Conservation (phyloP, 177 flowering plant genomes). For the Vitis hybrid region DNA sequence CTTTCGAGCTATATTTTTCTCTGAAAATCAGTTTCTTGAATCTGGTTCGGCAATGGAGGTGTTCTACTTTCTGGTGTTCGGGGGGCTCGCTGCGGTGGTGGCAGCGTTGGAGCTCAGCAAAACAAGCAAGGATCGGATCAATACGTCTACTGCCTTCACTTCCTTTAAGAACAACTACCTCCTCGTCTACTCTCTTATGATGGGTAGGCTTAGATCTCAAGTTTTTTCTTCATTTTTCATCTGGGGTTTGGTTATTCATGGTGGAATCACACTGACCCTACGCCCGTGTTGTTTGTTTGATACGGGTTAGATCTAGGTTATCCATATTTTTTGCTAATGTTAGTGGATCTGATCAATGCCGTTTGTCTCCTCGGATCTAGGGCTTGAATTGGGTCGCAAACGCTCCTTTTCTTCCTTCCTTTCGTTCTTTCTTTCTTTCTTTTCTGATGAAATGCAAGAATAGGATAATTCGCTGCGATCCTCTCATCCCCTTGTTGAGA, state of each 20-base stretch:
- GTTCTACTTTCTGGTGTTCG: constrained; percentile 80
- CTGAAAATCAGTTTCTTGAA: too few relatives aligned
- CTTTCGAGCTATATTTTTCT: too few relatives aligned
- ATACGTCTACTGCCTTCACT: constrained; percentile 72
- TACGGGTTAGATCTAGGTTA: neutral
- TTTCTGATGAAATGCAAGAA: too few relatives aligned
- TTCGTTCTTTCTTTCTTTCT: too few relatives aligned
- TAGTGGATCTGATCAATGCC: neutral
- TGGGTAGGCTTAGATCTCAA: constrained; percentile 55
- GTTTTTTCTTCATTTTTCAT: neutral
- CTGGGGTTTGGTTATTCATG: neutral
- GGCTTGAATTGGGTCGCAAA: neutral
- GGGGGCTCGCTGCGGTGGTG: constrained; percentile 59
- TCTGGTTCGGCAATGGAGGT: constrained; percentile 62
- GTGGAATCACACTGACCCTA: neutral
- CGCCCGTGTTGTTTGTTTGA: neutral
- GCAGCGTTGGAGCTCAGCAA: constrained; percentile 85
- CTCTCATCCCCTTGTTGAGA: neutral
- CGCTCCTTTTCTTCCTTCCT: too few relatives aligned
- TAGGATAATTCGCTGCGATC: too few relatives aligned
- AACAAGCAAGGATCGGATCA: constrained; percentile 81
- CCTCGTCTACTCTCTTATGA: constrained; percentile 96
- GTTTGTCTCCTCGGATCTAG: neutral
- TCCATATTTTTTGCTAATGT: neutral
- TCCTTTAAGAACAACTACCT: constrained; percentile 97